Evolutionary conservation across 495 filamentous ascomycete genomes (phyloP), one percentile per base, ranked within the genome.

Genomic region (Cercophora samala): DNA sequence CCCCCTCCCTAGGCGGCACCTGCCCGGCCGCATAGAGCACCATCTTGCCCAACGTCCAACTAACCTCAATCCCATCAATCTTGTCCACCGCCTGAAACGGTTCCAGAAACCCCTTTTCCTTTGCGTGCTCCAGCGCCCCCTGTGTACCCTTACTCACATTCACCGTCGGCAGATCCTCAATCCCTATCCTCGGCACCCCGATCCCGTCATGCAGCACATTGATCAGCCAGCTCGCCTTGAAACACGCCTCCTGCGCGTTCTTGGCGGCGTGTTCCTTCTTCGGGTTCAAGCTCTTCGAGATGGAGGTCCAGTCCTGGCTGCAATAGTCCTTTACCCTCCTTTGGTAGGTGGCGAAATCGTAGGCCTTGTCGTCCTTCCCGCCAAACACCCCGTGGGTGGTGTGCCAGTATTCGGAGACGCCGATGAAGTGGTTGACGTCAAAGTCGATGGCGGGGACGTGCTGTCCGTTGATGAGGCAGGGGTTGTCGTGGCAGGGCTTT

Each of bases 371-470:
- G 63, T 89, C 90, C 26, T 87, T 87, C 74, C 87, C 88, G 67
- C 92, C 90, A 71, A 98, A 97, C 0, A 97, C 88, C 60, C 96
- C 92, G 72, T 97, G 94, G 0, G 95, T 99, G 0, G 94, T 97
- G 78, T 99, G 95, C 95, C 95, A 99, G 74, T 96, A 99, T 74
- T 99, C 95, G 19, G 93, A 97, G 63, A 99, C 94, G 8, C 95
- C 95, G 25, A 99, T 89, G 72, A 99, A 99, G 74, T 98, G 95
- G 68, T 99, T 99, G 52, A 99, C 89, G 62, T 95, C 89, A 73
- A 98, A 99, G 76, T 99, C 95, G 64, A 99, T 97, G 1, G 94
- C 93, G 0, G 95, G 95, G 2, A 93, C 92, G 73, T 98, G 93
- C 58, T 92, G 85, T 0, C 96, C 91, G 67, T 95, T 89, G 22